phyloP scores from a whole-genome alignment of 352 stramenopile genomes.

The Phytopythium kandeliae region DNA sequence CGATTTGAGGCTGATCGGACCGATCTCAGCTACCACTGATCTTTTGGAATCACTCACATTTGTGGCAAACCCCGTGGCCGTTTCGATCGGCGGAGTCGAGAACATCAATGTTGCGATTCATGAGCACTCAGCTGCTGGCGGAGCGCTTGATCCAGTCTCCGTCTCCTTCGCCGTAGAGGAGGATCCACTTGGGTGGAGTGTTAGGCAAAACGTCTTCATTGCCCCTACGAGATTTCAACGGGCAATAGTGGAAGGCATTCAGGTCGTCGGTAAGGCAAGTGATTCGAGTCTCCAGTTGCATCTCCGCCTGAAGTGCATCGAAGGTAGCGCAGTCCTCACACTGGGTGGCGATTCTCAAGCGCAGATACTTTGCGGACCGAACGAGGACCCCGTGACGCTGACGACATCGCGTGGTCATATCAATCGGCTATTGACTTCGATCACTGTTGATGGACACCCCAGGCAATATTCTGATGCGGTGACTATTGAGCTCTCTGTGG shows the following conservation, averaged over 20 bases:
- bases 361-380: not conserved
- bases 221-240: not conserved
- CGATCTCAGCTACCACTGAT: conserved; percentile 8
- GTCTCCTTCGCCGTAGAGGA: not conserved
- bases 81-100: not conserved
- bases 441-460: not conserved
- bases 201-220: not conserved
- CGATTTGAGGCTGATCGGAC: conserved; percentile 18
- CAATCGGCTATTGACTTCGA: not conserved
- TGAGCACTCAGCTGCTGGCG: not conserved
- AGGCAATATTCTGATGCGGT: not conserved
- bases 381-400: not conserved
- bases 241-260: not conserved
- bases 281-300: not conserved
- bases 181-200: not conserved
- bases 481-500: not conserved
- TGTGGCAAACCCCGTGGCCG: not conserved
- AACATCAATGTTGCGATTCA: not conserved
- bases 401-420: not conserved
- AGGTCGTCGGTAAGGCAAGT: not conserved
- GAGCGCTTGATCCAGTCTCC: not conserved
- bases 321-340: not conserved
- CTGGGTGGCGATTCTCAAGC: not conserved
- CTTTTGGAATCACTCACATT: conserved; percentile 17
- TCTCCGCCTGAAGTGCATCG: conserved; percentile 1